Conservation (phyloP, 202 grass and related monocot genomes). For the Dendrocalamus latiflorus region DNA sequence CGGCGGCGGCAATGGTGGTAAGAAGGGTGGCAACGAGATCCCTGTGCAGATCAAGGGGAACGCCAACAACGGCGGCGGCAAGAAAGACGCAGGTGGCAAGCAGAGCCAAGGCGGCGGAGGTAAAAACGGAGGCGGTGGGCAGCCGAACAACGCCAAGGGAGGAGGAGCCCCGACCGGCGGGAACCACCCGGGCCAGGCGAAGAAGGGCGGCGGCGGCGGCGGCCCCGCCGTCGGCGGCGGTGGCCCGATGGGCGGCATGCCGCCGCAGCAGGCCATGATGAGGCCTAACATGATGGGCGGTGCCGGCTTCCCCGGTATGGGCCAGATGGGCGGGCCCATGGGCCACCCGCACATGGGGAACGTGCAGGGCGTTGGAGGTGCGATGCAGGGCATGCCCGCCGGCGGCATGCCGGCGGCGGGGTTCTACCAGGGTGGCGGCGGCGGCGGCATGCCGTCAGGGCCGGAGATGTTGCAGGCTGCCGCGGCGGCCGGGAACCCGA, state of each 20-base stretch:
- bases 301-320: slow-evolving; percentile 46
- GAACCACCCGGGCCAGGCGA: slow-evolving; percentile 7
- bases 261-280: slow-evolving; percentile 41
- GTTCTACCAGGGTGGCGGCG: slow-evolving; percentile 26
- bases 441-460: slow-evolving; percentile 18
- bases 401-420: slow-evolving; percentile 18
- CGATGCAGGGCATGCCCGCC: slow-evolving; percentile 34
- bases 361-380: slow-evolving; percentile 7
- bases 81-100: slow-evolving; percentile 44
- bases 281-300: slow-evolving; percentile 61
- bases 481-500: slow-evolving; percentile 37
- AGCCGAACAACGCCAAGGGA: slow-evolving; percentile 33
- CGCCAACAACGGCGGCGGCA: slow-evolving; percentile 43
- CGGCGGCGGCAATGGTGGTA: slow-evolving; percentile 23
- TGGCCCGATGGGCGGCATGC: slow-evolving; percentile 24
- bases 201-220: slow-evolving; percentile 28
- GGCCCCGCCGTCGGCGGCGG: not conserved
- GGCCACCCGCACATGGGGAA: slow-evolving; percentile 40
- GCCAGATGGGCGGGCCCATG: slow-evolving; percentile 46
- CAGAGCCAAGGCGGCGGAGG: slow-evolving; percentile 45
- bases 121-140: slow-evolving; percentile 31
- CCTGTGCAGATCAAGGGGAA: slow-evolving; percentile 44
- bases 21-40: slow-evolving; percentile 47
- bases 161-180: not conserved
- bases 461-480: slow-evolving; percentile 49